Conservation (phyloP, 1,284 basidiomycete species). For the Sanguinoderma infundibulare region DNA sequence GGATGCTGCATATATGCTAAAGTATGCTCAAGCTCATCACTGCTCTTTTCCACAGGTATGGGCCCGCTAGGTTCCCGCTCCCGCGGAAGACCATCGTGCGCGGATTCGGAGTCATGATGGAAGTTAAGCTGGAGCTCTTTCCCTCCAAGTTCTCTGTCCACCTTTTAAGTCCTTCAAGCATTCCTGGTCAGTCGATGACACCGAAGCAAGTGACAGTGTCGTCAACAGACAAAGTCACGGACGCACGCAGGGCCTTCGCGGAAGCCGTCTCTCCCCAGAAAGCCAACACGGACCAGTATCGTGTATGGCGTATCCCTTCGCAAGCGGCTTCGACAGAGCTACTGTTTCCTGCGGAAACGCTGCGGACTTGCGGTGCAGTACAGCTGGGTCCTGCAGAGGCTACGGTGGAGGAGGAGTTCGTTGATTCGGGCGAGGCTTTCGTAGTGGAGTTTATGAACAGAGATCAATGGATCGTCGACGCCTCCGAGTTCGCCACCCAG, state of each 20-base stretch:
- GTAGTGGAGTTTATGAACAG: conserved; percentile 60
- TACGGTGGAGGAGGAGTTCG: conserved; percentile 60
- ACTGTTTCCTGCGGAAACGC: conserved; percentile 36
- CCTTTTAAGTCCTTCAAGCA: conserved; percentile 36
- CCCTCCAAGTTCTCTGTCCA: conserved; percentile 75
- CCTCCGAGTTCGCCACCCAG: conserved; percentile 26
- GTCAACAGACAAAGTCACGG: conserved; percentile 45
- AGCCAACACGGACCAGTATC: conserved; percentile 40
- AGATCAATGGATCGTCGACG: conserved; percentile 54
- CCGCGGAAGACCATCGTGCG: conserved; percentile 70
- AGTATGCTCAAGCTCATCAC: conserved; percentile 4
- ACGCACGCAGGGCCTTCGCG: conserved; percentile 26
- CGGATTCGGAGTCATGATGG: conserved; percentile 56
- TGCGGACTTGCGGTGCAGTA: conserved; percentile 42
- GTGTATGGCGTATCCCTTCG: conserved; percentile 60
- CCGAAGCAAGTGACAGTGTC: conserved; percentile 47
- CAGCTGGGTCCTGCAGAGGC: conserved; percentile 43
- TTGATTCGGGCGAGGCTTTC: conserved; percentile 65
- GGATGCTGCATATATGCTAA: neutral
- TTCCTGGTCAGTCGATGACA: conserved; percentile 21
- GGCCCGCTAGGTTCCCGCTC: conserved; percentile 55
- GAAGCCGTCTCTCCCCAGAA: conserved; percentile 33
- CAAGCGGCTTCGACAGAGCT: conserved; percentile 17
- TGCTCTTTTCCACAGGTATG: conserved; percentile 62
- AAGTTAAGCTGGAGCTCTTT: conserved; percentile 75